Conservation (phyloP, 495 filamentous ascomycete species). For the Platismatia glauca region DNA sequence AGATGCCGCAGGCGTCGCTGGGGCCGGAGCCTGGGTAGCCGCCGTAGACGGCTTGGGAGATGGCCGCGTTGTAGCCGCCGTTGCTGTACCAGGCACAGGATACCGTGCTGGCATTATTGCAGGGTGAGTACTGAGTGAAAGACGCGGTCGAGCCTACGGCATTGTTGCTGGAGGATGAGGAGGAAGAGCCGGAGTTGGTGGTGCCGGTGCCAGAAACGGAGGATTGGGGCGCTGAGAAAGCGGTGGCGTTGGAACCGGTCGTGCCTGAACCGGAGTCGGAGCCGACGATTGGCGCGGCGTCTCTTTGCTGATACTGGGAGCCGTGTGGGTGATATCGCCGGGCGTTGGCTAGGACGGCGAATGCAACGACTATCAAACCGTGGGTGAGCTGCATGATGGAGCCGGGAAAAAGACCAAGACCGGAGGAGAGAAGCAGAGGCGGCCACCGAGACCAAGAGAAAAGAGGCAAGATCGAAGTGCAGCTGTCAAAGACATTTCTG, state of each 20-base stretch:
- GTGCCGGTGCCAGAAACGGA: not conserved
- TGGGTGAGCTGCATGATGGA: slow-evolving; percentile 10
- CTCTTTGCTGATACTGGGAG: not conserved
- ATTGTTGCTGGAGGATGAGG: not conserved
- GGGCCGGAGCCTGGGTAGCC: slow-evolving; percentile 30
- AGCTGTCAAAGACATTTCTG: not conserved
- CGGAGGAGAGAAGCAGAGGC: not conserved
- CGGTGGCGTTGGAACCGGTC: not conserved
- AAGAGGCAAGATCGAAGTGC: not conserved
- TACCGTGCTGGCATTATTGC: slow-evolving; percentile 5
- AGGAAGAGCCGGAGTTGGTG: not conserved
- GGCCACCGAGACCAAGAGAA: not conserved
- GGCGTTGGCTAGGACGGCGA: slow-evolving; percentile 2
- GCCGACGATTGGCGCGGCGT: not conserved
- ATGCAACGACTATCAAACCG: not conserved
- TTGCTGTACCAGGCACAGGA: slow-evolving; percentile 21
- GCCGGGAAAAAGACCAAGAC: slow-evolving; percentile 1
- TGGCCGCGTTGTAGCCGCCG: slow-evolving; percentile 26
- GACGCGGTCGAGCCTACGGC: slow-evolving; percentile 2
- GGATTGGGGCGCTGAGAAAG: not conserved
- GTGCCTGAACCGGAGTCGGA: not conserved
- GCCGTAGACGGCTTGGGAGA: slow-evolving; percentile 31
- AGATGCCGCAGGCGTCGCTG: slow-evolving; percentile 30
- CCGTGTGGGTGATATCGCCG: not conserved
- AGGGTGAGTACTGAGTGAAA: slow-evolving; percentile 18